Evolutionary conservation across 2,329 filamentous ascomycete genomes (phyloP).

Genomic region (Stagonosporopsis rhizophila): DNA sequence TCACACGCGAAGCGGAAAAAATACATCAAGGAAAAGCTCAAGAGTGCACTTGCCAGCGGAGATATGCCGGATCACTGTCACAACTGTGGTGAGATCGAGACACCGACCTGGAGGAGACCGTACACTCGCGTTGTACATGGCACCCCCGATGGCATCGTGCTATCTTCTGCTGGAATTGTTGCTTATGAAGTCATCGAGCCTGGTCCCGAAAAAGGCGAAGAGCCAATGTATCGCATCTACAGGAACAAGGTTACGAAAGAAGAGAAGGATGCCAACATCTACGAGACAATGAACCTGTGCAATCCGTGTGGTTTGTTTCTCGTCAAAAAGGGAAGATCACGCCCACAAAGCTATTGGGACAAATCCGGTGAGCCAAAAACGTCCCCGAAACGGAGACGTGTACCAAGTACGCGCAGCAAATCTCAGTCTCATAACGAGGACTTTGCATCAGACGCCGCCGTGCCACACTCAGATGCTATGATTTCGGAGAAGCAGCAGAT

Average conservation of each 20-base stretch:
- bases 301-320: constrained; percentile 98
- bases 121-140: constrained; percentile 80
- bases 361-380: constrained; percentile 43
- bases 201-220: constrained; percentile 63
- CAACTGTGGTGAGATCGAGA: constrained; percentile 95
- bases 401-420: constrained; percentile 48
- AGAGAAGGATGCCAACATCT: constrained; percentile 66
- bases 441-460: constrained; percentile 41
- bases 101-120: constrained; percentile 93
- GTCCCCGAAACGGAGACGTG: constrained; percentile 47
- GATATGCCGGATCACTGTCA: constrained; percentile 87
- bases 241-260: constrained; percentile 75
- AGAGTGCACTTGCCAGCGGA: constrained; percentile 72
- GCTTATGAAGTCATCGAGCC: constrained; percentile 43
- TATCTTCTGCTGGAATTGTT: constrained; percentile 75
- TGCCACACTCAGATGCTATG: constrained; percentile 37
- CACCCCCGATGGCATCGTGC: constrained; percentile 71
- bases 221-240: constrained; percentile 74
- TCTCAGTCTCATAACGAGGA: constrained; percentile 56
- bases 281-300: constrained; percentile 79
- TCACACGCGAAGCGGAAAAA: constrained; percentile 71
- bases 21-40: constrained; percentile 63
- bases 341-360: constrained; percentile 84
- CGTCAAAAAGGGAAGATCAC: constrained; percentile 83
- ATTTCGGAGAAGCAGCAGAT: constrained; percentile 24